These are phyloP conservation scores for Rosellinia necatrix DNA, from an alignment of 2,329 filamentous ascomycete genomes.

Conservation along the genomic window DNA sequence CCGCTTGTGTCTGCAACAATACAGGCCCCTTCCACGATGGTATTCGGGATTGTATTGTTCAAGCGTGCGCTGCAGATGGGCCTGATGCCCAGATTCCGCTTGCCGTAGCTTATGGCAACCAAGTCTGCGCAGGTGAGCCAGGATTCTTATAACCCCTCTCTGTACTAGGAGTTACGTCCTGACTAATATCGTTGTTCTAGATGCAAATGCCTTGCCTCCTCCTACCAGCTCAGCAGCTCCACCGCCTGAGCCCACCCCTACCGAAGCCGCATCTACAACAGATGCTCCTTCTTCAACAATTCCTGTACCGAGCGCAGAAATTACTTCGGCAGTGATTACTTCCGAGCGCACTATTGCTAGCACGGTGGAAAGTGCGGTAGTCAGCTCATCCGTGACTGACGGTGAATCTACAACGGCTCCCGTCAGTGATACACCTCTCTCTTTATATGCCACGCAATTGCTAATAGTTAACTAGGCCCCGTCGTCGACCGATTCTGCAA, in stretches of 20 bases:
- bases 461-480: constrained; percentile 7
- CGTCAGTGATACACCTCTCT: background rate
- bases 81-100: constrained; percentile 37
- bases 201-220: constrained; percentile 19
- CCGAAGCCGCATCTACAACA: constrained; percentile 20
- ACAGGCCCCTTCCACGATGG: constrained; percentile 38
- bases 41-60: constrained; percentile 48
- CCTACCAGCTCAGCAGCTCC: constrained; percentile 9
- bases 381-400: background rate
- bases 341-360: constrained; percentile 10
- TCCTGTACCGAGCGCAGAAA: constrained; percentile 1
- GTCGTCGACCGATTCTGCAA: constrained; percentile 1
- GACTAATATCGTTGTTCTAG: constrained; percentile 19
- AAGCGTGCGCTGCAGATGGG: constrained; percentile 37
- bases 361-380: background rate
- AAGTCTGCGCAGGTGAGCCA: constrained; percentile 40
- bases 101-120: constrained; percentile 32
- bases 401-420: background rate
- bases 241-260: constrained; percentile 13
- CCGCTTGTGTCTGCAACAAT: constrained; percentile 48
- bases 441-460: background rate
- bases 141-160: no score
- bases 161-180: no score
- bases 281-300: constrained; percentile 13
- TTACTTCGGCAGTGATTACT: constrained; percentile 18